These are phyloP conservation scores for Chlamydomonas incerta DNA, from an alignment of 139 green algal species.

Conservation along the genomic window DNA sequence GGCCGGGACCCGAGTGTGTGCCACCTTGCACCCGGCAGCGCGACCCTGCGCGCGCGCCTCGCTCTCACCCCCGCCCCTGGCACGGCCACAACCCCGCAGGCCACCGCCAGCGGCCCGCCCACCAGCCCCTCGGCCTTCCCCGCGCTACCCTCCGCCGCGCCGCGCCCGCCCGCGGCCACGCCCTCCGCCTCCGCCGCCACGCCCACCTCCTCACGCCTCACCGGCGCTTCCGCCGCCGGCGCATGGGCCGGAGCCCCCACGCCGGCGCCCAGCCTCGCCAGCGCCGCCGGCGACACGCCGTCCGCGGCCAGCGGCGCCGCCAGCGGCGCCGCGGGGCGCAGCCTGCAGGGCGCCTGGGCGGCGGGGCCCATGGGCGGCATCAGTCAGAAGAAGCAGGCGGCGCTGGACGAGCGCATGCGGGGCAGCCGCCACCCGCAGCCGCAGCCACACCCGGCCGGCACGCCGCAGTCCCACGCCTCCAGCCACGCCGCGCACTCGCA, in stretches of 20 bases:
- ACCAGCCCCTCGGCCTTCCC: constrained; percentile 31
- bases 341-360: constrained; percentile 33
- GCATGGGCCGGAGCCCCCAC: background rate
- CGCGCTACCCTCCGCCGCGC: background rate
- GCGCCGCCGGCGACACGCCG: background rate
- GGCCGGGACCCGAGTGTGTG: too few species aligned
- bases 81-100: too few species aligned
- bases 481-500: too few species aligned
- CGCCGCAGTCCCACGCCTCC: too few species aligned
- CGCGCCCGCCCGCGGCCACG: background rate
- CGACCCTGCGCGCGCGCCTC: too few species aligned
- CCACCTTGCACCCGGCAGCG: too few species aligned
- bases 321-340: background rate
- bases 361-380: background rate
- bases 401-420: constrained; percentile 12
- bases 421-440: background rate
- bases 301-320: background rate
- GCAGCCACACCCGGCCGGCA: too few species aligned
- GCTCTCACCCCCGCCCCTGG: too few species aligned
- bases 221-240: background rate
- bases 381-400: constrained; percentile 17
- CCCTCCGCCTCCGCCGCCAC: background rate
- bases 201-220: background rate
- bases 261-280: background rate
- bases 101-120: background rate